Conservation (phyloP, 768 basidiomycete genomes). For the Tulasnella sp. region DNA sequence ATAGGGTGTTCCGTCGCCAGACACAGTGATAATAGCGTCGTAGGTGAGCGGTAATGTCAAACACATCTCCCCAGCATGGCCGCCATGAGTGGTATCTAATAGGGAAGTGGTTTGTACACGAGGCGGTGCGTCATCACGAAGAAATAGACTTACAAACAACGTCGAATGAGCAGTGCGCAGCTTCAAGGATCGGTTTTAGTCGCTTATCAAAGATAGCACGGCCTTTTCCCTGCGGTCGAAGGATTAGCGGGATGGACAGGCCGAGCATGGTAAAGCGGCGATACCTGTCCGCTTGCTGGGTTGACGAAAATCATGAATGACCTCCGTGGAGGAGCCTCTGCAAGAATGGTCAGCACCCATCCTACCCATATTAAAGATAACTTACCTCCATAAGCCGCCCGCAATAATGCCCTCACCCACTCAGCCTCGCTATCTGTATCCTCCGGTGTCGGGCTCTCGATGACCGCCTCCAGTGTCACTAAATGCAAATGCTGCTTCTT, state of each 20-base stretch:
- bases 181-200: conserved; percentile 64
- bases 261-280: conserved; percentile 26
- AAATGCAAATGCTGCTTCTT: conserved; percentile 40
- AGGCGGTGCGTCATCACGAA: not conserved
- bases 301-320: conserved; percentile 66
- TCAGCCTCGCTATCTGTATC: conserved; percentile 34
- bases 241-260: not conserved
- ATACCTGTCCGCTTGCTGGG: conserved; percentile 68
- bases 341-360: not conserved
- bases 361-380: conserved; percentile 11
- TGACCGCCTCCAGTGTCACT: conserved; percentile 39
- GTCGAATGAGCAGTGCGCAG: conserved; percentile 56
- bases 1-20: conserved; percentile 78
- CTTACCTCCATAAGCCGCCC: conserved; percentile 56
- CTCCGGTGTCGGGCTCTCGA: conserved; percentile 27
- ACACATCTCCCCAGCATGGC: conserved; percentile 61
- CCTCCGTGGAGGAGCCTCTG: conserved; percentile 49
- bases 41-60: conserved; percentile 49
- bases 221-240: conserved; percentile 51
- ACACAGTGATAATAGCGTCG: conserved; percentile 67
- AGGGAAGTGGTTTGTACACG: not conserved
- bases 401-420: conserved; percentile 52
- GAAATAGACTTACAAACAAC: conserved; percentile 45
- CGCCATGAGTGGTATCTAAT: conserved; percentile 53
- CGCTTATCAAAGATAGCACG: conserved; percentile 44